Conservation (phyloP, 257 asterid species). For the Solanum paucissectum region DNA sequence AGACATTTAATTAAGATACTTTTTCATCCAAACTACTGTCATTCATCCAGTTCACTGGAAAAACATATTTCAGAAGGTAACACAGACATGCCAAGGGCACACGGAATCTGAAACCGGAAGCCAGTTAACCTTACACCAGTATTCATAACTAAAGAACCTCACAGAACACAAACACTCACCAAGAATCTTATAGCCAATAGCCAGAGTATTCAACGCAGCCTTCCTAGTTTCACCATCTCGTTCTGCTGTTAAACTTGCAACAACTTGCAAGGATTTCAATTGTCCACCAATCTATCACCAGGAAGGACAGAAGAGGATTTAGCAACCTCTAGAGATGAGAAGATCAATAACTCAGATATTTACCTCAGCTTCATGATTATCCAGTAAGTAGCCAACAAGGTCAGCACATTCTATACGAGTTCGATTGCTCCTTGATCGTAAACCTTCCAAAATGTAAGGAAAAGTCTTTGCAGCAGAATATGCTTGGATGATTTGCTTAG, state of each 20-base stretch:
- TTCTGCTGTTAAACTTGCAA: slow-evolving; percentile 93
- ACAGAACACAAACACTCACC: slow-evolving; percentile 44
- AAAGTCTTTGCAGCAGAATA: slow-evolving; percentile 87
- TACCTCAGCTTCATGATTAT: slow-evolving; percentile 84
- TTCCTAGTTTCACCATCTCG: slow-evolving; percentile 96
- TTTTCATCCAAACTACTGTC: background rate
- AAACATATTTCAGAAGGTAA: background rate
- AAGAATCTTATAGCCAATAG: slow-evolving; percentile 89
- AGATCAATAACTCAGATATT: background rate
- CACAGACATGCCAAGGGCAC: background rate
- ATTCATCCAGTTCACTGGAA: background rate
- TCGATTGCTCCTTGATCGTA: slow-evolving; percentile 91
- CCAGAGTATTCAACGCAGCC: slow-evolving; percentile 87
- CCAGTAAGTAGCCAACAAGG: slow-evolving; percentile 88
- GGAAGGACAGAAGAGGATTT: background rate
- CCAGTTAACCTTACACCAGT: background rate
- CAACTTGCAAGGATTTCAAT: slow-evolving; percentile 88
- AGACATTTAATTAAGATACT: slow-evolving; percentile 7
- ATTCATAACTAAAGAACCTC: background rate
- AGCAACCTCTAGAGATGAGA: background rate
- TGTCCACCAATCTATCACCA: slow-evolving; percentile 68
- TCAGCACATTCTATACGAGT: slow-evolving; percentile 92
- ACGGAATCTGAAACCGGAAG: background rate
- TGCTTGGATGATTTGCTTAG: slow-evolving; percentile 62
- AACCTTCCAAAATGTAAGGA: slow-evolving; percentile 89